Percentiles rank a stretch among this genome's conserved stretches.
Evolutionary conservation across 2,329 filamentous ascomycete genomes (phyloP).

Genomic region (Monilinia fructigena): DNA sequence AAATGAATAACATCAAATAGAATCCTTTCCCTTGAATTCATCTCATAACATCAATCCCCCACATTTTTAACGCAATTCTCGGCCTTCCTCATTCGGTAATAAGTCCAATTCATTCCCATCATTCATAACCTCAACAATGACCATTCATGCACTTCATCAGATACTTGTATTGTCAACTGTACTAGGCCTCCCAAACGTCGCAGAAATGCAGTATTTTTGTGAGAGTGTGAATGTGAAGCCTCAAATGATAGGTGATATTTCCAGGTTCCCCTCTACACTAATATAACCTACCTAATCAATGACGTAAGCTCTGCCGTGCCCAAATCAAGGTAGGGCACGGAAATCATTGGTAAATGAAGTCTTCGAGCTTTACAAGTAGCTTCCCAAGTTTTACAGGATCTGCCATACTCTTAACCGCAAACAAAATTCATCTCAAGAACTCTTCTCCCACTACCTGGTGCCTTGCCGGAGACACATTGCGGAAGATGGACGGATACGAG

Average conservation of each 20-base stretch:
- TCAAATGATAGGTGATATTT: constrained; percentile 28
- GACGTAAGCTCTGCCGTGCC: constrained; percentile 27
- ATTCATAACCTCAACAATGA: constrained; percentile 6
- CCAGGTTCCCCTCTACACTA: constrained; percentile 16
- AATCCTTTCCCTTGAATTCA: neutral
- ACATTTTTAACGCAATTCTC: constrained; percentile 7
- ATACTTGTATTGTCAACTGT: constrained; percentile 17
- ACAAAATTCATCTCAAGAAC: constrained; percentile 20
- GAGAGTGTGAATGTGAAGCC: constrained; percentile 24
- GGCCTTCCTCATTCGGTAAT: constrained; percentile 4
- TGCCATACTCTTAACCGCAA: neutral
- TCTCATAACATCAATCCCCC: constrained; percentile 8
- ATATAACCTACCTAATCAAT: constrained; percentile 27
- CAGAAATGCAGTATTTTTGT: constrained; percentile 24
- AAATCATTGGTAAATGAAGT: constrained; percentile 4
- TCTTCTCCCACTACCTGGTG: constrained; percentile 38
- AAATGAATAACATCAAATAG: constrained; percentile 14
- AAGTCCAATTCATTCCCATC: constrained; percentile 7
- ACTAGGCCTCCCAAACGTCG: constrained; percentile 20
- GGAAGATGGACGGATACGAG: constrained; percentile 13
- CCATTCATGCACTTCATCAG: constrained; percentile 15
- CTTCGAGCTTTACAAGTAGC: constrained; percentile 8
- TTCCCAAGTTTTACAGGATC: constrained; percentile 1
- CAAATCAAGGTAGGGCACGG: constrained; percentile 25
- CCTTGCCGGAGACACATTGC: constrained; percentile 27